Evolutionary conservation across 352 stramenopile genomes (phyloP), one percentile per base, ranked within the genome.

Genomic region (Phytopythium montanum): DNA sequence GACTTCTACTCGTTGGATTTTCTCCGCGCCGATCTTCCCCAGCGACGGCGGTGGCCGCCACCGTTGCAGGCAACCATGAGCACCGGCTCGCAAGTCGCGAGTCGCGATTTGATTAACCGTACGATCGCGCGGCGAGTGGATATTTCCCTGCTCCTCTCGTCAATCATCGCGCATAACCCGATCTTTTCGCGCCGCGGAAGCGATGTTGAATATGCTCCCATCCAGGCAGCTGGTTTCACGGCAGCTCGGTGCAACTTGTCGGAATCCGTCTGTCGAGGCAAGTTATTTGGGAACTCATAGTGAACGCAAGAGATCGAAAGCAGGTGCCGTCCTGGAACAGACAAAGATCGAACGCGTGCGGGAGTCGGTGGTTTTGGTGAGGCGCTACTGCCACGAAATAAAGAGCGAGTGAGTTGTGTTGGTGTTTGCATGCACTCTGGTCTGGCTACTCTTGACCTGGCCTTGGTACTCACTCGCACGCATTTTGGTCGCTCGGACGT

Each of bases 181-280:
- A 59, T 59, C 53, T 59, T 59, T 59, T 49, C 5, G 13, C 36
- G 14, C 10, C 5, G 25, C 34, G 12, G 19, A 36, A 25, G 25
- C n/a, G 31, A 39, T 48, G 53, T 59, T 59, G 34, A 59, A 59
- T 49, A 50, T 59, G 53, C 21, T n/a, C 53, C 26, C 38, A 28
- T 34, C 28, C 29, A 55, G 38, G 25, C 53, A 49, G 53, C 53
- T 59, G 53, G 38, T 59, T 59, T 42, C 16, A 14, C 36, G 25
- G 53, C 53, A 41, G 2, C 9, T 12, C 33, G 36, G 18, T 25
- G 13, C 34, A 38, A 39, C 21, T 58, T 48, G 36, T 58, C 16
- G 14, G n/a, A 58, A 45, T 33, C 14, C 52, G 49, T 29, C 34
- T 58, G 52, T 41, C 18, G 50, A 3, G 31, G 28, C 21, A 8